Base-by-base conservation (phyloP, 345 rosid genomes). In the Cardiospermum halicacabum region DNA sequence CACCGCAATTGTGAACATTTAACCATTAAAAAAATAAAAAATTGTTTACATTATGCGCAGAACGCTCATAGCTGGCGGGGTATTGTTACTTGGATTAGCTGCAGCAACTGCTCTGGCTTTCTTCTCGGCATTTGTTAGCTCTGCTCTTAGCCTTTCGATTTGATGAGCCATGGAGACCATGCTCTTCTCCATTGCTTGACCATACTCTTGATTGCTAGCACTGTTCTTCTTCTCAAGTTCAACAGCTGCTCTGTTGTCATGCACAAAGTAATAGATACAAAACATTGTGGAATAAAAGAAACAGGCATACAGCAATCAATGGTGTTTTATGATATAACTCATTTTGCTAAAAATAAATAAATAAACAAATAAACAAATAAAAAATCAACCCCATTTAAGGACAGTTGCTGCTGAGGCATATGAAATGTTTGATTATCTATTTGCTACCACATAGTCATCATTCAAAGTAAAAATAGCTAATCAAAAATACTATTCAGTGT, bases 181-280 rank as follows among this genome's bases (percentile, higher is more conserved):
- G 39, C 86, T 85, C 65, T 82, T 86, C 73, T 85, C 86, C 96
- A 90, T 79, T 32, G 74, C 73, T 21, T 75, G 75, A 28, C 75
- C 72, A 27, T 88, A 90, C 76, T 82, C 89, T 53, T 81, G 82
- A 53, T 93, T 88, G 62, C 82, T 81, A 4, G 78, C 84, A 22
- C 61, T 69, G 3, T 85, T 82, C 85, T 80, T 86, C 85, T 85
- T 88, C 90, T 90, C 97, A 49, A 11, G 48, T 69, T 85, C 92
- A 70, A 90, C 68, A 45, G 95, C 96, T 67, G 85, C 77, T 70
- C 96, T 93, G 71, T 27, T 58, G 32, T 62, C 65, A 73, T 32
- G 4, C 3, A 56, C 69, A 43, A 22, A 32, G 27, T 22, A 45
- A n/a, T n/a, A 40, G 27, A 47, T 63, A 19, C 19, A 24, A 18